These are phyloP conservation scores for Schwanniomyces polymorphus DNA, from an alignment of 805 yeast species.

Conservation along the genomic window DNA sequence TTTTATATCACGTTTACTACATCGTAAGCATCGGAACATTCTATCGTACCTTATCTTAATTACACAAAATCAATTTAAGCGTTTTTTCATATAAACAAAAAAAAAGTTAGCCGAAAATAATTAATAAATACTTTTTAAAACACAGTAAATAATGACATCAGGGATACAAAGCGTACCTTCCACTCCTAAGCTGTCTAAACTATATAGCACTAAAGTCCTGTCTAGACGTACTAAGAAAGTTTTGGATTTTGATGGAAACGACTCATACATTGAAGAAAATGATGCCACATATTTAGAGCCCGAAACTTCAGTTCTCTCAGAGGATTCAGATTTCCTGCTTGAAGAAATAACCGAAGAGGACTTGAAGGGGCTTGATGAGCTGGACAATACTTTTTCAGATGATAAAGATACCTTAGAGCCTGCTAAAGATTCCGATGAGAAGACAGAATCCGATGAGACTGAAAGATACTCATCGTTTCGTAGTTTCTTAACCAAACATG, in stretches of 20 bases:
- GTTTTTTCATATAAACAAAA: neutral
- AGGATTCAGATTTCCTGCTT: conserved; percentile 16
- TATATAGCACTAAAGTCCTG: neutral
- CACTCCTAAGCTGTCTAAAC: conserved; percentile 5
- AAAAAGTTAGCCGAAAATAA: neutral
- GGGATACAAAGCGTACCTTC: conserved; percentile 4
- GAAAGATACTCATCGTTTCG: conserved; percentile 7
- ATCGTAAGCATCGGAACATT: no score
- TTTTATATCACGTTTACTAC: neutral
- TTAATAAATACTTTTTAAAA: neutral
- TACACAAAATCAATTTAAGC: neutral
- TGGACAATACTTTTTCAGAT: conserved; percentile 4
- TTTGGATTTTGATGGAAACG: conserved; percentile 20
- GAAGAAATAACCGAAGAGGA: conserved; percentile 11
- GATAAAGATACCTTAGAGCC: conserved; percentile 4
- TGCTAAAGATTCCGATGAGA: neutral
- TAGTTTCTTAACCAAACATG: conserved; percentile 69
- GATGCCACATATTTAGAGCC: conserved; percentile 34
- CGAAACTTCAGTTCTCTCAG: conserved; percentile 18
- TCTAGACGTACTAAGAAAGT: neutral
- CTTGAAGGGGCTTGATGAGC: conserved; percentile 2
- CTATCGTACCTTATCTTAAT: neutral
- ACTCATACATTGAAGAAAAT: conserved; percentile 36
- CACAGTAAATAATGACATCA: neutral
- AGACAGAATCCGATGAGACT: neutral